Percentiles rank a stretch among this genome's conserved stretches.
Conservation (phyloP, 2,329 filamentous ascomycete species). For the Colletotrichum brevisporum region DNA sequence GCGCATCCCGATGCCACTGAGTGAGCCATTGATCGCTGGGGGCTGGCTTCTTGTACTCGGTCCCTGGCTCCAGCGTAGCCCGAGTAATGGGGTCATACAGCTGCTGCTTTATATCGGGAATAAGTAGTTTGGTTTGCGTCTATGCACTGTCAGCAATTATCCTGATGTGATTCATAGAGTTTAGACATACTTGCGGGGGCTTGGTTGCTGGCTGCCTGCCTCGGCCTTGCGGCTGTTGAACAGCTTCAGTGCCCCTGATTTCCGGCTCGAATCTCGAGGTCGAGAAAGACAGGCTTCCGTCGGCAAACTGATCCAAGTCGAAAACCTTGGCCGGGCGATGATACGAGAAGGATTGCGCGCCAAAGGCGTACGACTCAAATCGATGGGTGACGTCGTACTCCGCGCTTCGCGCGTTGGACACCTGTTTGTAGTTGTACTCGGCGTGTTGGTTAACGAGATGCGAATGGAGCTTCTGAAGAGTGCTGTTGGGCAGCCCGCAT, state of each 20-base stretch:
- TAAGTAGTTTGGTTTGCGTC: constrained; percentile 48
- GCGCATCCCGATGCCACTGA: constrained; percentile 71
- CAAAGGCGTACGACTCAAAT: constrained; percentile 46
- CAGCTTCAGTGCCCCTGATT: constrained; percentile 17
- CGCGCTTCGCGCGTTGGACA: constrained; percentile 52
- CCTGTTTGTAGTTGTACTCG: constrained; percentile 59
- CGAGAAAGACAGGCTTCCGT: constrained; percentile 63
- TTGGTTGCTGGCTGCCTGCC: constrained; percentile 21
- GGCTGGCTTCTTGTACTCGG: constrained; percentile 58
- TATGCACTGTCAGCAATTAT: constrained; percentile 17
- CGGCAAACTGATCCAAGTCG: constrained; percentile 58
- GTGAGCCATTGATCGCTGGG: constrained; percentile 68
- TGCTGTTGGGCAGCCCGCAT: constrained; percentile 63
- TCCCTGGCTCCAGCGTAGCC: constrained; percentile 63
- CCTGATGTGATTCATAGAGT: neutral
- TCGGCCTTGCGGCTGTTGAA: constrained; percentile 28
- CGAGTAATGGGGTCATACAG: constrained; percentile 73
- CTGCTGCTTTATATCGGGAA: constrained; percentile 65
- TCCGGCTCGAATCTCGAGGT: constrained; percentile 57
- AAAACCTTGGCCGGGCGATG: constrained; percentile 59
- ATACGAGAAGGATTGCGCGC: constrained; percentile 58
- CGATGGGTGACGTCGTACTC: constrained; percentile 56
- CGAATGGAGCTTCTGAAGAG: constrained; percentile 61
- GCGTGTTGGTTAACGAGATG: constrained; percentile 64
- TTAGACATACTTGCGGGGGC: constrained; percentile 16